These are phyloP conservation scores for Gossypioides kirkii DNA, from an alignment of 345 rosid species.

Conservation along the genomic window DNA sequence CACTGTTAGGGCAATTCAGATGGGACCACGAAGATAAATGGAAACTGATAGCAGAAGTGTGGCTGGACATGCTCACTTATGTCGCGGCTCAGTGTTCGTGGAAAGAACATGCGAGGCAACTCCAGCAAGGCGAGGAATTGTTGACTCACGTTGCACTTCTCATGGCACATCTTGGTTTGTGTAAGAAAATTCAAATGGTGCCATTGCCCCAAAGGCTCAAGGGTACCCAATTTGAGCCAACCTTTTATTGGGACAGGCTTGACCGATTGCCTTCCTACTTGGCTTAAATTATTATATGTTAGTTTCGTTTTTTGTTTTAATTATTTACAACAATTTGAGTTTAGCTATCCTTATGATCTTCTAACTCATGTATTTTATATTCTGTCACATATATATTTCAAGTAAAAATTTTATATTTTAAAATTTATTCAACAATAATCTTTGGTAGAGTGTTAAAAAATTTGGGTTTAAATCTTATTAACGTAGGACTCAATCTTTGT, in stretches of 20 bases:
- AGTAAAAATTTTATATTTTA: too few relatives aligned
- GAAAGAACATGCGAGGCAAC: constrained; percentile 24
- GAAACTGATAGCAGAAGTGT: constrained; percentile 19
- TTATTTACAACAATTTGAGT: too few relatives aligned
- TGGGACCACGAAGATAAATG: constrained; percentile 13
- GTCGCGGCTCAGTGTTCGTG: constrained; percentile 23
- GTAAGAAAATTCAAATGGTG: neutral
- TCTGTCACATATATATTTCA: too few relatives aligned
- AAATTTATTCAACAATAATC: too few relatives aligned
- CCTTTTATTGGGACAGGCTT: neutral
- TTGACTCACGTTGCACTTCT: constrained; percentile 25
- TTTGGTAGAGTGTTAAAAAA: too few relatives aligned
- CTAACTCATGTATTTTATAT: too few relatives aligned
- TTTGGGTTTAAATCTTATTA: too few relatives aligned
- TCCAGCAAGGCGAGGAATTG: constrained; percentile 22
- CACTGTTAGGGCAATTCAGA: neutral
- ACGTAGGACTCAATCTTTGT: too few relatives aligned
- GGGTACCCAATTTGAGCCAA: neutral
- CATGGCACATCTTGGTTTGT: constrained; percentile 23
- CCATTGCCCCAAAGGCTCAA: neutral
- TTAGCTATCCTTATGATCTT: too few relatives aligned
- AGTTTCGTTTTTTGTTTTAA: too few relatives aligned
- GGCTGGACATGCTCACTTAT: constrained; percentile 24
- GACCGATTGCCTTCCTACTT: neutral
- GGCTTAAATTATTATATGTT: neutral